Evolutionary conservation across 2,329 filamentous ascomycete species (phyloP).

Genomic region (Diplodia sapinea): DNA sequence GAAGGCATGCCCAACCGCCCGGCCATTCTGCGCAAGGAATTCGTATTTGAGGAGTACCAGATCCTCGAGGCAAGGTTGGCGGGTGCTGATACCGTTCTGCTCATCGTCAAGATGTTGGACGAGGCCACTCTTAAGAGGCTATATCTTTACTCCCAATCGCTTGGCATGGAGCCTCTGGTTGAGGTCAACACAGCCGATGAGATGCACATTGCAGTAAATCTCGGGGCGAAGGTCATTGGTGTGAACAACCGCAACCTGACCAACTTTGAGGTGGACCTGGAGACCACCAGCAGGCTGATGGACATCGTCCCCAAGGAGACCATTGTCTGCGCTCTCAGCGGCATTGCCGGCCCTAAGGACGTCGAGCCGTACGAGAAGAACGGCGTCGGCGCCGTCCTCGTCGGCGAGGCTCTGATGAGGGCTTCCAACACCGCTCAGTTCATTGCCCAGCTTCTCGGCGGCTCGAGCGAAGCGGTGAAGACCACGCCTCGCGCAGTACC

Average conservation of each 20-base stretch:
- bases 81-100: constrained; percentile 89
- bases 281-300: constrained; percentile 87
- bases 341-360: constrained; percentile 87
- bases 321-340: constrained; percentile 90
- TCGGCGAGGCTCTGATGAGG: constrained; percentile 95
- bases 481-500: constrained; percentile 30
- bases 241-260: constrained; percentile 98
- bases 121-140: constrained; percentile 72
- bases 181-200: constrained; percentile 95
- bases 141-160: constrained; percentile 84
- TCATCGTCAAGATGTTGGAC: constrained; percentile 98
- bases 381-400: constrained; percentile 89
- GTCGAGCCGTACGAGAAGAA: constrained; percentile 86
- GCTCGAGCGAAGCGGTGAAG: constrained; percentile 41
- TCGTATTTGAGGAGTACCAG: constrained; percentile 97
- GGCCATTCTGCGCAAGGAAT: constrained; percentile 92
- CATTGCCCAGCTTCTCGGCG: constrained; percentile 80
- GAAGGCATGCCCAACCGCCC: constrained; percentile 90
- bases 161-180: constrained; percentile 97
- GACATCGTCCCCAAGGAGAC: constrained; percentile 84
- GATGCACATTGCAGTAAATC: constrained; percentile 83
- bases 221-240: constrained; percentile 90
- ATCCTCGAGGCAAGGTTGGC: constrained; percentile 92
- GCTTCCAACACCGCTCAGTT: constrained; percentile 82
- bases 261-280: constrained; percentile 94